Conservation (phyloP, 2,329 filamentous ascomycete species). For the Penicillium sp. region DNA sequence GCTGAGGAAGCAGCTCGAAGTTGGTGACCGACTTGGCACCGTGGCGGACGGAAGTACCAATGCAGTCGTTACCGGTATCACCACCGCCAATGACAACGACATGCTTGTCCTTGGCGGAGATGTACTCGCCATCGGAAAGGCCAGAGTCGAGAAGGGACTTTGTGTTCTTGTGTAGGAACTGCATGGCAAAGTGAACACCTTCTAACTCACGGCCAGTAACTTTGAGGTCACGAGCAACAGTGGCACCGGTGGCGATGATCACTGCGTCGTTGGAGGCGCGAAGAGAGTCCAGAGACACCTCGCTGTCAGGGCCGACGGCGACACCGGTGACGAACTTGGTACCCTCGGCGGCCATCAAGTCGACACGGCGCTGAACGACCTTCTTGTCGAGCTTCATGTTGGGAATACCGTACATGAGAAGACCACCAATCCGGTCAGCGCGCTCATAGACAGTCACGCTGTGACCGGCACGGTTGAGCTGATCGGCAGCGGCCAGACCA, state of each 20-base stretch:
- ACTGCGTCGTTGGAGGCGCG: conserved; percentile 74
- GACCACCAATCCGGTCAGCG: conserved; percentile 80
- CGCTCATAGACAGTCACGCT: conserved; percentile 87
- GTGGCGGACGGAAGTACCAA: conserved; percentile 91
- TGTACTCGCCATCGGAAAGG: conserved; percentile 76
- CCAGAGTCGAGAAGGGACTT: conserved; percentile 94
- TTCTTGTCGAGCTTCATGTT: conserved; percentile 99
- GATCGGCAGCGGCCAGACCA: conserved; percentile 84
- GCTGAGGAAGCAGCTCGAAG: conserved; percentile 92
- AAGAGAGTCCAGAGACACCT: conserved; percentile 65
- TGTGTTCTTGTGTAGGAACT: conserved; percentile 95
- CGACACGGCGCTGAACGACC: conserved; percentile 88
- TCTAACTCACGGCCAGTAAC: conserved; percentile 84
- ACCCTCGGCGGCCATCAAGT: conserved; percentile 90
- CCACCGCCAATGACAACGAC: conserved; percentile 96
- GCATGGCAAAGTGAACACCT: conserved; percentile 94
- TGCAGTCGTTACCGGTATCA: conserved; percentile 97
- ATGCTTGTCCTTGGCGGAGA: conserved; percentile 91
- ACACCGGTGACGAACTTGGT: conserved; percentile 75
- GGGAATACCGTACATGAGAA: conserved; percentile 97
- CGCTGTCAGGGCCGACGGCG: conserved; percentile 69
- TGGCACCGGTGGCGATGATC: conserved; percentile 86
- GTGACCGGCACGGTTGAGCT: conserved; percentile 90
- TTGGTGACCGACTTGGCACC: conserved; percentile 94
- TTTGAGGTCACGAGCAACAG: conserved; percentile 85